Conservation (phyloP, 805 yeast genomes). For the Yarrowia keelungensis region DNA sequence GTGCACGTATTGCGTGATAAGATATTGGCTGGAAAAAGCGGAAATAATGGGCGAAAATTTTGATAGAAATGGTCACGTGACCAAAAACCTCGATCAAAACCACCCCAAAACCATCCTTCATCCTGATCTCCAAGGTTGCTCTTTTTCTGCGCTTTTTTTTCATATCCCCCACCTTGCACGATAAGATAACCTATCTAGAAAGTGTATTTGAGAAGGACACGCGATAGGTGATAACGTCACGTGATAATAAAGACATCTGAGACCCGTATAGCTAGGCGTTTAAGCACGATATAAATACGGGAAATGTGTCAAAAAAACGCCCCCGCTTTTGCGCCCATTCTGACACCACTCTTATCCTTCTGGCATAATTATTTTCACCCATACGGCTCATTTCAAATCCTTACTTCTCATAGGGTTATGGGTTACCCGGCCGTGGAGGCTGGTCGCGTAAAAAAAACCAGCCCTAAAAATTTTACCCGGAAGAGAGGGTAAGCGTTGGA, state of each 20-base stretch:
- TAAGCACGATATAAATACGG: not conserved
- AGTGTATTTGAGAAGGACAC: slow-evolving; percentile 14
- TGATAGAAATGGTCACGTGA: not conserved
- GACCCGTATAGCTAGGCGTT: not conserved
- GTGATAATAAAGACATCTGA: slow-evolving; percentile 1
- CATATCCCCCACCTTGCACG: slow-evolving; percentile 29
- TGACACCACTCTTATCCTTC: no score
- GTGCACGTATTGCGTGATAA: slow-evolving; percentile 34
- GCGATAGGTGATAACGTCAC: slow-evolving; percentile 35
- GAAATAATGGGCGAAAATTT: not conserved
- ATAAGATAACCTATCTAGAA: slow-evolving; percentile 36
- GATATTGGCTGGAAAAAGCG: not conserved
- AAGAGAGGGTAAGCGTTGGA: slow-evolving; percentile 7
- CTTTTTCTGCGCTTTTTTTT: not conserved
- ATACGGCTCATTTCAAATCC: not conserved
- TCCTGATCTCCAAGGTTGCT: not conserved
- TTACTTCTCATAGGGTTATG: not conserved
- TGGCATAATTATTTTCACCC: not conserved
- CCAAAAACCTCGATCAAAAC: not conserved
- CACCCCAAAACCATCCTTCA: no score
- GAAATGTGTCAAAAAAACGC: no score
- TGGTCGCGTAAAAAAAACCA: not conserved
- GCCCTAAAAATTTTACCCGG: slow-evolving; percentile 19
- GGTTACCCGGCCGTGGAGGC: slow-evolving; percentile 8
- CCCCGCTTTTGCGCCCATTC: no score